Base-by-base conservation (phyloP, 768 basidiomycete genomes). In the Tephrocybe sp. region DNA sequence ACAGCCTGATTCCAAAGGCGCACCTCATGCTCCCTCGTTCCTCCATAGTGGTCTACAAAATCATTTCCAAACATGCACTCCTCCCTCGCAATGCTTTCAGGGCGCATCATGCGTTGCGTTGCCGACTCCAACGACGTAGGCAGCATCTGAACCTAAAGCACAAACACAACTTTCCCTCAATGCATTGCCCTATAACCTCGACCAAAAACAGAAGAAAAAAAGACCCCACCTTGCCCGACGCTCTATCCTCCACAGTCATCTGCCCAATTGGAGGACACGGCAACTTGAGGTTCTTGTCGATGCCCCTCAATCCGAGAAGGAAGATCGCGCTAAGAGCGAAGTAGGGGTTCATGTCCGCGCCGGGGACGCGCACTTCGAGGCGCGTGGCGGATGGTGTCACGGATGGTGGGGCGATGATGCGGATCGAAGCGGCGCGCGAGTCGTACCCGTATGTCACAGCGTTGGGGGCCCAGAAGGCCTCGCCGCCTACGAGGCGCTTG, bases 321-420 rank as follows among this genome's bases (percentile, higher is more conserved):
- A 98, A 92, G 54, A 98, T 87, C 3, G 96, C 87, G 43, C 89
- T 85, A 39, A 98, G 71, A 0, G 93, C 83, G 56, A 88, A 92
- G 69, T 94, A 90, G 1, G 93, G 90, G 69, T 95, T 94, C 82
- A 98, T 92, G 63, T 99, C 97, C 34, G 97, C 97, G 20, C 97
- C 97, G 1, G 97, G 95, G 14, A 98, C 83, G 48, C 97, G 87
- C 12, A 99, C 72, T 72, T 99, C 97, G 60, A 99, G 80, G 43
- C 97, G 78, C 1, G 97, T 98, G 2, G 89, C 92, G 3, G 82
- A 66, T 8, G 80, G 78, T 2, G 88, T 80, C n/a, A 85, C 87
- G 5, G 89, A 85, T 1, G 97, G 97, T 2, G 96, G 94, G 0
- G 89, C 86, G 61, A 99, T 85, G 57, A 99, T 89, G 39, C 97